Evolutionary conservation across 2,329 filamentous ascomycete genomes (phyloP), one percentile per base, ranked within the genome.

Genomic region (Alternaria rosae): DNA sequence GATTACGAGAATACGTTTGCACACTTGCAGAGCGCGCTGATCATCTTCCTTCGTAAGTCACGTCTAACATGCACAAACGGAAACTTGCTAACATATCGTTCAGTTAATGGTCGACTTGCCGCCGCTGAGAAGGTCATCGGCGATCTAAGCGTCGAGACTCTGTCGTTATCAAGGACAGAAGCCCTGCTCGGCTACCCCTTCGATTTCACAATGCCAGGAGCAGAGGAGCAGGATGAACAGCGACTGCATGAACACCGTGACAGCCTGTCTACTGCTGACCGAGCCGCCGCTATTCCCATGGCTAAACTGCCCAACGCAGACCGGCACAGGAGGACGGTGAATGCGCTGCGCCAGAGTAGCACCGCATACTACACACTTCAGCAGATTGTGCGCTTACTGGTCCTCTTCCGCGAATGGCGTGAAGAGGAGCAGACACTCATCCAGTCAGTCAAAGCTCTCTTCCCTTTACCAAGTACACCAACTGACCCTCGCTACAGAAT

Each of bases 31-130:
- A 85, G 88, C 70, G 86, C 94, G n/a, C 92, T 97, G 81, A 91
- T 91, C 73, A 89, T 90, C 63, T 93, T 97, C 73, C 85, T 97
- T 48, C 86, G 93, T 96, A 87, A 84, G 92, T 58, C 86, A n/a
- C 6, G 10, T 41, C 10, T 8, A 26, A 26, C 9, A 45, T 17
- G 12, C 13, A 13, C 30, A 41, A 21, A 48, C 41, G 11, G 50
- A 48, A 23, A 30, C 17, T 69, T 71, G 67, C 58, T 65, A 67
- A 74, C 52, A 42, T 44, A 35, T 44, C 35, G 59, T 26, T 15
- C 53, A 82, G 79, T 78, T 47, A 76, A 78, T 70, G 85, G 85
- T 57, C 80, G 82, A 61, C 80, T 90, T 47, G 79, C 82, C 30
- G 87, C 87, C 51, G 87, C 88, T 54, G 80, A 85, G 51, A 81